phyloP scores from a whole-genome alignment of 345 rosid species.

The Xanthoceras sorbifolium region DNA sequence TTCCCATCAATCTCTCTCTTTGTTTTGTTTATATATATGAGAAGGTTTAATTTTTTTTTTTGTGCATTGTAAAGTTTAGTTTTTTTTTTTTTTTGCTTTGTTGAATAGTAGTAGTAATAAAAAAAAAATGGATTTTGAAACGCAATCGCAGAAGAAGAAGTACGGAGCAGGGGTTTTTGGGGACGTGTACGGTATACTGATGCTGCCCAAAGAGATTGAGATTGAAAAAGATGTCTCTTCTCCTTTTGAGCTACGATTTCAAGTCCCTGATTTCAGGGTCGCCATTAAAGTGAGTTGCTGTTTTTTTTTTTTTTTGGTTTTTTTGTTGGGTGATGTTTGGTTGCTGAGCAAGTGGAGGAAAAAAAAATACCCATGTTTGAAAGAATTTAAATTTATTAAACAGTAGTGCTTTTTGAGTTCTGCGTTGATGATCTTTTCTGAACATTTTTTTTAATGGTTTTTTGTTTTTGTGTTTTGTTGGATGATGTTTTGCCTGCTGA shows the following conservation, averaged over 20 bases:
- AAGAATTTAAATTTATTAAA: background rate
- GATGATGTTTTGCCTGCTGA: background rate
- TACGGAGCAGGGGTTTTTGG: slow-evolving; percentile 46
- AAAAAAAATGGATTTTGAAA: slow-evolving; percentile 42
- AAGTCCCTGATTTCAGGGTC: slow-evolving; percentile 56
- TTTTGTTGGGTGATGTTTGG: slow-evolving; percentile 10
- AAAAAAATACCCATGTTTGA: background rate
- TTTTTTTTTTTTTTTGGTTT: background rate
- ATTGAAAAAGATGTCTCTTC: slow-evolving; percentile 50
- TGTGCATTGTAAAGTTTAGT: background rate
- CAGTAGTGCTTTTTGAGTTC: background rate
- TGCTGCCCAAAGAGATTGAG: slow-evolving; percentile 65
- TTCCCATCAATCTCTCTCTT: background rate
- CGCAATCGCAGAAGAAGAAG: slow-evolving; percentile 52
- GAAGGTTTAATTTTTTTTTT: background rate
- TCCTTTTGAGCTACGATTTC: slow-evolving; percentile 58
- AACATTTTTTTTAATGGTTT: background rate
- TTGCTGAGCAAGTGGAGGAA: slow-evolving; percentile 1
- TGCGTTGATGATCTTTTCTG: background rate
- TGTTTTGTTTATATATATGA: background rate
- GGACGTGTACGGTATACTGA: slow-evolving; percentile 44
- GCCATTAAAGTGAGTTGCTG: slow-evolving; percentile 46
- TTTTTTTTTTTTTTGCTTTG: background rate
- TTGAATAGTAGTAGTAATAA: background rate
- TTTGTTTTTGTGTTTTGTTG: background rate